Percentiles rank a stretch among this genome's conserved stretches.
Evolutionary conservation across 78 protist genomes (phyloP).

Genomic region (Dictyostelium intermedium): DNA sequence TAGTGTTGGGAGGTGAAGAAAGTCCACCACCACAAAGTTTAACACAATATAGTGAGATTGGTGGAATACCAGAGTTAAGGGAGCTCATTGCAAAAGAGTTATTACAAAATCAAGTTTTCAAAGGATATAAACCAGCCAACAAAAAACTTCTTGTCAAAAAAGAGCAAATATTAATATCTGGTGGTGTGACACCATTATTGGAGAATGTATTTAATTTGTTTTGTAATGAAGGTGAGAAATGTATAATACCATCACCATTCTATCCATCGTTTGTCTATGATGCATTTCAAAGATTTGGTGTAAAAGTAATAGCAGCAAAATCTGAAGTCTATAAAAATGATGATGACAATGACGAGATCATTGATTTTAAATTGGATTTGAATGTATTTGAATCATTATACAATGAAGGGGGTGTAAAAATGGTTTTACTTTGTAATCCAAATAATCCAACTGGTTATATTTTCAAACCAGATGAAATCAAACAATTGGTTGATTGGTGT

Average conservation of each 20-base stretch:
- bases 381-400: slow-evolving; percentile 9
- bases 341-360: background rate
- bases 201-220: slow-evolving; percentile 22
- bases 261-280: slow-evolving; percentile 47
- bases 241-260: slow-evolving; percentile 66
- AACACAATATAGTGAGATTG: slow-evolving; percentile 24
- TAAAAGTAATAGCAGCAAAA: slow-evolving; percentile 1
- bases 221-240: slow-evolving; percentile 12
- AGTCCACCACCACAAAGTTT: background rate
- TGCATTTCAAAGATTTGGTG: slow-evolving; percentile 8
- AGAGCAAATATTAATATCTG: background rate
- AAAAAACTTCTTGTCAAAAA: background rate
- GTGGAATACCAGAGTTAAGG: slow-evolving; percentile 22
- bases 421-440: slow-evolving; percentile 59
- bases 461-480: background rate
- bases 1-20: background rate
- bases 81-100: background rate
- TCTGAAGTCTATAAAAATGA: background rate
- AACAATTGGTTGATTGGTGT: background rate
- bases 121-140: background rate
- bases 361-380: background rate
- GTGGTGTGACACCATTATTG: slow-evolving; percentile 33
- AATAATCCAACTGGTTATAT: slow-evolving; percentile 68
- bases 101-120: background rate
- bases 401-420: background rate